Evolutionary conservation across 257 asterid genomes (phyloP).

Genomic region (Primulina tabacum): DNA sequence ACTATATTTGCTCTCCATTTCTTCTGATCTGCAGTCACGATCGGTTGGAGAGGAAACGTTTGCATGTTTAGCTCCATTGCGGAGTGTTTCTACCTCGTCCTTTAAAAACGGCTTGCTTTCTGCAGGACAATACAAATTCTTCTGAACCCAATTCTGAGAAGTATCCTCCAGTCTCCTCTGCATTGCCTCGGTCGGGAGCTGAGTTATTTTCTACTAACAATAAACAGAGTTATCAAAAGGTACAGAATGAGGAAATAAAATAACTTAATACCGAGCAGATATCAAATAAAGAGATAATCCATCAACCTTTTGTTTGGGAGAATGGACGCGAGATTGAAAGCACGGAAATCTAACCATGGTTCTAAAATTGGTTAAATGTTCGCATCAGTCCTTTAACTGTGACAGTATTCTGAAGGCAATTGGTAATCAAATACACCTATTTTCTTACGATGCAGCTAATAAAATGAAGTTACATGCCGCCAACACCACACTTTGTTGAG

Average conservation of each 20-base stretch:
- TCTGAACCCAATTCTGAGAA: constrained; percentile 33
- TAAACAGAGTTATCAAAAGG: constrained; percentile 10
- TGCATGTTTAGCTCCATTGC: constrained; percentile 32
- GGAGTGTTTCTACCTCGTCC: constrained; percentile 33
- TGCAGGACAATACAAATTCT: constrained; percentile 28
- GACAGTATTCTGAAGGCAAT: constrained; percentile 25
- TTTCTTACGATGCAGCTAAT: constrained; percentile 26
- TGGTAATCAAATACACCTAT: constrained; percentile 30
- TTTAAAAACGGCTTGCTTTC: constrained; percentile 30
- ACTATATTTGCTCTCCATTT: constrained; percentile 45
- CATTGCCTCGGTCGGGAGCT: constrained; percentile 58
- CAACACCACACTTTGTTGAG: constrained; percentile 18
- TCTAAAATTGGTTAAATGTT: constrained; percentile 27
- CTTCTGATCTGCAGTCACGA: constrained; percentile 56
- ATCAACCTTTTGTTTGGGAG: constrained; percentile 80
- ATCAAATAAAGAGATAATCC: constrained; percentile 15
- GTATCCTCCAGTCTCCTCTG: constrained; percentile 57
- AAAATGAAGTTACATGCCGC: constrained; percentile 34
- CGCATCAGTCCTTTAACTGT: constrained; percentile 47
- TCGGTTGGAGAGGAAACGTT: constrained; percentile 48
- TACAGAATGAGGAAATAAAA: background rate
- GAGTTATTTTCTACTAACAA: constrained; percentile 56
- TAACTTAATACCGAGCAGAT: constrained; percentile 4
- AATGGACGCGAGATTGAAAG: constrained; percentile 62
- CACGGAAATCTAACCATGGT: constrained; percentile 91